Percentiles rank a stretch among this genome's conserved stretches.
Conservation (phyloP, 1,284 basidiomycete genomes). For the Trichosporon ovoides region DNA sequence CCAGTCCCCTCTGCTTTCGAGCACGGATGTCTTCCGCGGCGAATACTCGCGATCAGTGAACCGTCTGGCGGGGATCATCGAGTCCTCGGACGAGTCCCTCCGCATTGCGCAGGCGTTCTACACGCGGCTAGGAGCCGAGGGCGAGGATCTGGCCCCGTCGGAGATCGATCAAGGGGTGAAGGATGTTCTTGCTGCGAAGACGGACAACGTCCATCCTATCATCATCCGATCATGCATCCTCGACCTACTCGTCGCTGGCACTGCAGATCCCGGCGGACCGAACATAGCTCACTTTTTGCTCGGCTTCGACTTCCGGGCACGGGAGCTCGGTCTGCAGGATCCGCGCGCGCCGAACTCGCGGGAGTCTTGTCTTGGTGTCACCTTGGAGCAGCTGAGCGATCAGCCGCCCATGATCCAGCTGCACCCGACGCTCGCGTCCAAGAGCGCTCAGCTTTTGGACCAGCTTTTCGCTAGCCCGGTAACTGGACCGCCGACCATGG, state of each 20-base stretch:
- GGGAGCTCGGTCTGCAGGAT: constrained; percentile 48
- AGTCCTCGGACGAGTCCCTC: constrained; percentile 75
- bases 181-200: constrained; percentile 24
- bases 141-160: constrained; percentile 42
- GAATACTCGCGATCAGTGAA: constrained; percentile 51
- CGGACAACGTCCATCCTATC: constrained; percentile 40
- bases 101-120: constrained; percentile 79
- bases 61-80: constrained; percentile 68
- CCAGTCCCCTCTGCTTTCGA: constrained; percentile 54
- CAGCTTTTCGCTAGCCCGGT: constrained; percentile 80
- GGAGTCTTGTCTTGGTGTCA: constrained; percentile 70
- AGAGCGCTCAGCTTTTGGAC: constrained; percentile 74
- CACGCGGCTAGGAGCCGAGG: constrained; percentile 61
- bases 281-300: constrained; percentile 87
- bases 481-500: constrained; percentile 75
- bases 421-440: constrained; percentile 77
- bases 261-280: constrained; percentile 64
- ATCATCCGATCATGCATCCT: constrained; percentile 74
- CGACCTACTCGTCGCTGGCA: constrained; percentile 76
- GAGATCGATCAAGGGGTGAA: constrained; percentile 33
- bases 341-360: constrained; percentile 62
- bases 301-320: constrained; percentile 60
- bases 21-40: constrained; percentile 59
- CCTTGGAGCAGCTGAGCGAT: constrained; percentile 69
- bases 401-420: constrained; percentile 57